phyloP scores from a whole-genome alignment of 2,329 filamentous ascomycete species.

The Calcarisporium arbuscula region DNA sequence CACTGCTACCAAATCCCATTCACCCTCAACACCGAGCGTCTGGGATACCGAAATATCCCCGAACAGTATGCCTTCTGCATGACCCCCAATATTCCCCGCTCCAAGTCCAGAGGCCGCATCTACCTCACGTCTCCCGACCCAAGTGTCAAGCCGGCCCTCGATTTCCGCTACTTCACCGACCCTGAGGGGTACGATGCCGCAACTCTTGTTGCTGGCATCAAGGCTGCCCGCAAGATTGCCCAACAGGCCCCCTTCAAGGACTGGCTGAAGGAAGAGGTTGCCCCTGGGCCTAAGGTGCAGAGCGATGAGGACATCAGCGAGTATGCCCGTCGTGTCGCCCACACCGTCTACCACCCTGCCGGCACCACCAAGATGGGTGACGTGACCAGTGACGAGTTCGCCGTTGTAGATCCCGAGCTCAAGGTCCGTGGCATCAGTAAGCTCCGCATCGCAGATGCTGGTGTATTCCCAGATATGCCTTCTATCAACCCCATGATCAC shows the following conservation, averaged over 20 bases:
- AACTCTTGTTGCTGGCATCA: conserved; percentile 71
- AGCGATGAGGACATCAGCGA: conserved; percentile 75
- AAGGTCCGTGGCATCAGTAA: conserved; percentile 66
- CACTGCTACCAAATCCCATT: conserved; percentile 96
- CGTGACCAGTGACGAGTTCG: conserved; percentile 57
- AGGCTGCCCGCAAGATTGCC: conserved; percentile 70
- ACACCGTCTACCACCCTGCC: conserved; percentile 86
- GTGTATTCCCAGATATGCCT: conserved; percentile 82
- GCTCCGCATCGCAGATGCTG: conserved; percentile 76
- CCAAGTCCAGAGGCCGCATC: conserved; percentile 68
- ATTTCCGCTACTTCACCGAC: conserved; percentile 88
- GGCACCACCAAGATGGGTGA: conserved; percentile 91
- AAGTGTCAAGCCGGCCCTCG: conserved; percentile 70
- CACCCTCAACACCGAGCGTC: conserved; percentile 73
- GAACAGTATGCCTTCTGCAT: conserved; percentile 86
- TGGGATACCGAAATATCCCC: conserved; percentile 59
- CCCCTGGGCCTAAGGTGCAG: conserved; percentile 66
- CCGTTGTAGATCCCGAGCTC: conserved; percentile 73
- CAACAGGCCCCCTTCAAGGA: conserved; percentile 70
- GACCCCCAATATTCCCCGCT: conserved; percentile 84
- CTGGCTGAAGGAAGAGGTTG: conserved; percentile 79
- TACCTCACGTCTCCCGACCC: conserved; percentile 74
- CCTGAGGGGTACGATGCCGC: conserved; percentile 79
- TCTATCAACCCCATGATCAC: conserved; percentile 89
- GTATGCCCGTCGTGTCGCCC: conserved; percentile 74